Evolutionary conservation across 495 filamentous ascomycete species (phyloP).

Genomic region (Lophium mytilinum): DNA sequence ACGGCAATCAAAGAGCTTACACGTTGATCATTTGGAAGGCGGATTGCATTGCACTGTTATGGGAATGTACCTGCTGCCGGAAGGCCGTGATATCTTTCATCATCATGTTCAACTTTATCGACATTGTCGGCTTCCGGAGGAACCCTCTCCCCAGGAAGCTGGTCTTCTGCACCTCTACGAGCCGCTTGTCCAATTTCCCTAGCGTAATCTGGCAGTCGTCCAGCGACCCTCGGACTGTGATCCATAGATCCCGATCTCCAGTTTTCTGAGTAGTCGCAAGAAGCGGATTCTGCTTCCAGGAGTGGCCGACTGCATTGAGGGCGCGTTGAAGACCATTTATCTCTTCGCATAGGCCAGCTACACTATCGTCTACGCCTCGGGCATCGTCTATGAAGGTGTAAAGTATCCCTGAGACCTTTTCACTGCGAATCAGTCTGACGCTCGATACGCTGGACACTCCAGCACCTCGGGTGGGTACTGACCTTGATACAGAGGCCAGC

Average conservation of each 20-base stretch:
- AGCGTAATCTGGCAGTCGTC: not conserved
- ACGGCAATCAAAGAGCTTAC: not conserved
- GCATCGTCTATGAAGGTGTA: not conserved
- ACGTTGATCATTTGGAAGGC: not conserved
- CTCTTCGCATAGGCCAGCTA: not conserved
- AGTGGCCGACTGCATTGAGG: not conserved
- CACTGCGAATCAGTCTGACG: not conserved
- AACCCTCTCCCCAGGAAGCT: not conserved
- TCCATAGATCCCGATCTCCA: not conserved
- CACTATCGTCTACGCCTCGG: not conserved
- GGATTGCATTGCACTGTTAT: not conserved
- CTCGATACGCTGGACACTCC: no score
- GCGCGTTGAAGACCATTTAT: not conserved
- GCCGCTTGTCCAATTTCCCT: not conserved
- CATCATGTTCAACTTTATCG: not conserved
- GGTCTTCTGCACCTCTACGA: not conserved
- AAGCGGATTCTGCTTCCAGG: not conserved
- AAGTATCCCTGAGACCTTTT: not conserved
- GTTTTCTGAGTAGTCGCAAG: not conserved
- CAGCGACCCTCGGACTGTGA: not conserved
- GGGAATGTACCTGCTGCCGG: not conserved
- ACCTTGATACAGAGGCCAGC: not conserved
- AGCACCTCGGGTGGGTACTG: not conserved
- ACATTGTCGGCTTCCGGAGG: not conserved
- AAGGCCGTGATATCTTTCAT: not conserved